Base-by-base conservation (phyloP, 805 yeast genomes). In the Saturnispora diversa region DNA sequence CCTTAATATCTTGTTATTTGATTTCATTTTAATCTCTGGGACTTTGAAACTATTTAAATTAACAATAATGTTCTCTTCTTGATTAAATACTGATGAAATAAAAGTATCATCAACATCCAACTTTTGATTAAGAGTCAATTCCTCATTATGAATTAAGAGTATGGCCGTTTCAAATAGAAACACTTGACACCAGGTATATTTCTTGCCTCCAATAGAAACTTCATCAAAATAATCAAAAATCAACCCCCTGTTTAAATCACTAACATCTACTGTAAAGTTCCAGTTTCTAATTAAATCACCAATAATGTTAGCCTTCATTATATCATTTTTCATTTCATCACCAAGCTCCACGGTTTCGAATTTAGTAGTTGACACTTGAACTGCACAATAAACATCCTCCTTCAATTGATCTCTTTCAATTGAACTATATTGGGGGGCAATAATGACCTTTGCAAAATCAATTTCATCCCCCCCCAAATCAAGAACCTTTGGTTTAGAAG, bases 381-480 rank as follows among this genome's bases (percentile, higher is more conserved):
- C 11, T 6, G 56, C 54, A 37, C 55, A 50, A 10, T 51, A 44
- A 3, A 58, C 39, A n/a, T 53, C 51, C 28, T 50, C 20, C 21
- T 31, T 31, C 5, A 17, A 7, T 4, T 24, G 7, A 47, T 13
- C 48, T 28, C n/a, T 34, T 13, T 13, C 31, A 22, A 56, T 43
- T n/a, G 51, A 50, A 2, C 57, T 47, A 20, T 40, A 42, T 31
- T 58, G 60, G 1, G 63, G 60, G 5, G 51, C 44, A 12, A 58
- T 39, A 6, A 45, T 44, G n/a, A 52, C 37, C 30, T 52, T 52
- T 7, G 50, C 52, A n/a, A 49, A 29, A 16, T 44, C 42, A 6
- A 45, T 26, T 12, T 40, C 45, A 17, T 36, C 21, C 16, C 16
- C 32, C 19, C 33, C n/a, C 7, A 21, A 20, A 12, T 29, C 20